Conservation (phyloP, 1,139 yeast species). For the Hyphopichia pseudoburtonii region DNA sequence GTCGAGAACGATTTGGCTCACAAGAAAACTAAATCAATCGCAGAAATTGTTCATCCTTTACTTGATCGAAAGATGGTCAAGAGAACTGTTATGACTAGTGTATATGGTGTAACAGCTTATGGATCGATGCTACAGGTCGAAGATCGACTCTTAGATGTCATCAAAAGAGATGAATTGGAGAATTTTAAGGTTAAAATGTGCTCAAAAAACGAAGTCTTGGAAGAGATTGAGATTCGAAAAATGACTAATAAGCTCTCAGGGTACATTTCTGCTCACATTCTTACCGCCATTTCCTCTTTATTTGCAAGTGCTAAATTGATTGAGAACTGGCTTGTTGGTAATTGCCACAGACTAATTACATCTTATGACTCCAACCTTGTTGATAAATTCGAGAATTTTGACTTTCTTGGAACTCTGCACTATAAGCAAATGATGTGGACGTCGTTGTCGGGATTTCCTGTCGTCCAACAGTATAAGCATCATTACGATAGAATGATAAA, state of each 20-base stretch:
- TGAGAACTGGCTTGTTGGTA: constrained; percentile 39
- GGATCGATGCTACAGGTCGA: constrained; percentile 40
- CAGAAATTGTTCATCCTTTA: constrained; percentile 17
- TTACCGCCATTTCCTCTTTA: constrained; percentile 33
- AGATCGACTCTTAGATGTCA: constrained; percentile 22
- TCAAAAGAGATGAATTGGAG: constrained; percentile 5
- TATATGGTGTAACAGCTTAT: constrained; percentile 43
- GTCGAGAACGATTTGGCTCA: constrained; percentile 13
- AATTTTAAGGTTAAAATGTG: background rate
- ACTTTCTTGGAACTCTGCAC: constrained; percentile 17
- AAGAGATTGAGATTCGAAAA: background rate
- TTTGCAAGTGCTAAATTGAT: constrained; percentile 35
- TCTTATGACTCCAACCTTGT: constrained; percentile 20
- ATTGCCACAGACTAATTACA: constrained; percentile 27
- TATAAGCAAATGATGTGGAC: constrained; percentile 47
- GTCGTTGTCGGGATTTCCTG: constrained; percentile 42
- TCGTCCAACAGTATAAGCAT: constrained; percentile 37
- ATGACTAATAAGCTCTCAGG: constrained; percentile 11
- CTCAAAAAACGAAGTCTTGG: background rate
- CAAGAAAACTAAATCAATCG: constrained; percentile 8
- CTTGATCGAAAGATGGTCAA: constrained; percentile 38
- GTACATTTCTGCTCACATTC: constrained; percentile 28
- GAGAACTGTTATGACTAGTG: constrained; percentile 50
- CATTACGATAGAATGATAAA: constrained; percentile 13
- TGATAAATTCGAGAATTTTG: constrained; percentile 5